Conservation (phyloP, 1,284 basidiomycete species). For the Dichomitus squalens region DNA sequence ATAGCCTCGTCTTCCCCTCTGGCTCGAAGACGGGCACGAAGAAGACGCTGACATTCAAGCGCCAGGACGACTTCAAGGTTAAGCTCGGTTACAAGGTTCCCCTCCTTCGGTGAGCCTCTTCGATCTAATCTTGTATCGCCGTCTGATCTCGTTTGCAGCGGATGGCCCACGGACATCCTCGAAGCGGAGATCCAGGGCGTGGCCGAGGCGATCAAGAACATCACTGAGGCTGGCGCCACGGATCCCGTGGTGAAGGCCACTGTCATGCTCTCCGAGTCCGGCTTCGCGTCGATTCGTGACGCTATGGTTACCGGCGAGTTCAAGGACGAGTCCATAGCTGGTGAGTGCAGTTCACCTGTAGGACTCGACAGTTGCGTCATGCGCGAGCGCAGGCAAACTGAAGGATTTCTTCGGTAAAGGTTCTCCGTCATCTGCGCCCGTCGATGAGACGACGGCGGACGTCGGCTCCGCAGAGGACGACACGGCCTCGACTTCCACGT, state of each 20-base stretch:
- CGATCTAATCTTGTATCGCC: not conserved
- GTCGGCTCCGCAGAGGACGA: slow-evolving; percentile 25
- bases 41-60: slow-evolving; percentile 84
- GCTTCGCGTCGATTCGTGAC: slow-evolving; percentile 79
- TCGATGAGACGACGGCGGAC: slow-evolving; percentile 21
- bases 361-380: slow-evolving; percentile 15
- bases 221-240: slow-evolving; percentile 71
- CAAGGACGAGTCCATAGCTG: slow-evolving; percentile 76
- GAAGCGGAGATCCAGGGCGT: slow-evolving; percentile 73
- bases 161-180: slow-evolving; percentile 68
- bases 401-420: slow-evolving; percentile 83
- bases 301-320: slow-evolving; percentile 76
- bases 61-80: slow-evolving; percentile 77
- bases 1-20: slow-evolving; percentile 73
- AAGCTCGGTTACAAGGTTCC: slow-evolving; percentile 70
- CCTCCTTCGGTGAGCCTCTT: slow-evolving; percentile 53
- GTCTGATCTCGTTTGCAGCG: slow-evolving; percentile 38
- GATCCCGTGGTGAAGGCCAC: slow-evolving; percentile 84
- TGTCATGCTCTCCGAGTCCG: slow-evolving; percentile 80
- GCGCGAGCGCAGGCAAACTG: slow-evolving; percentile 60
- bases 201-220: slow-evolving; percentile 68
- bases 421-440: slow-evolving; percentile 37
- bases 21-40: slow-evolving; percentile 77
- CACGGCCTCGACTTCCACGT: slow-evolving; percentile 26
- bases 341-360: slow-evolving; percentile 39